Evolutionary conservation across 805 yeast species (phyloP).

Genomic region (Candida pseudofarinosa): DNA sequence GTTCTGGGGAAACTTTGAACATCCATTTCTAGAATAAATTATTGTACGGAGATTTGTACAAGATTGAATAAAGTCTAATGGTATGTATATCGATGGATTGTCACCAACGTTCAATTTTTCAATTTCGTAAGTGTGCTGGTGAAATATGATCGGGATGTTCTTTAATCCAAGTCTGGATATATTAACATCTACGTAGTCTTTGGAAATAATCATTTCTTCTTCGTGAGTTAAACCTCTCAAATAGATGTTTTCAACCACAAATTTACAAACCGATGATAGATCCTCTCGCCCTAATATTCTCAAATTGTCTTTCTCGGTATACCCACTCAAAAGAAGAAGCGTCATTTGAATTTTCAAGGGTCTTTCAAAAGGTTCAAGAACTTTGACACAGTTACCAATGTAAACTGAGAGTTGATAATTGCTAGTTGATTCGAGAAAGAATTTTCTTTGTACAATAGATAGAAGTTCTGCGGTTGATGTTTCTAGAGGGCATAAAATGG

Average conservation of each 20-base stretch:
- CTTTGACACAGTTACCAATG: slow-evolving; percentile 73
- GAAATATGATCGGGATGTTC: slow-evolving; percentile 79
- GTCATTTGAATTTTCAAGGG: slow-evolving; percentile 78
- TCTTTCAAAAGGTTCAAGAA: slow-evolving; percentile 64
- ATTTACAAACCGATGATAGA: slow-evolving; percentile 74
- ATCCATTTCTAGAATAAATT: slow-evolving; percentile 67
- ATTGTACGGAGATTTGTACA: slow-evolving; percentile 68
- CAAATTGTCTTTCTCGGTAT: slow-evolving; percentile 68
- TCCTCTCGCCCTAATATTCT: slow-evolving; percentile 82
- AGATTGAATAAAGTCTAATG: slow-evolving; percentile 80
- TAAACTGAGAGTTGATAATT: slow-evolving; percentile 73
- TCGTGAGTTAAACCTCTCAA: slow-evolving; percentile 60
- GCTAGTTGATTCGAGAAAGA: slow-evolving; percentile 63
- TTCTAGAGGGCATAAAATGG: slow-evolving; percentile 73
- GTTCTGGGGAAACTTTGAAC: slow-evolving; percentile 69
- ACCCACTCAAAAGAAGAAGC: slow-evolving; percentile 71
- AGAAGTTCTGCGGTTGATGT: slow-evolving; percentile 75
- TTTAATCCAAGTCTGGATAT: slow-evolving; percentile 70
- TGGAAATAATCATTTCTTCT: slow-evolving; percentile 62
- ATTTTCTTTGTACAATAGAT: slow-evolving; percentile 68
- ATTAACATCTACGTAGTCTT: slow-evolving; percentile 69
- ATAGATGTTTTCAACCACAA: slow-evolving; percentile 62
- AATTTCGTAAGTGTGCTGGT: slow-evolving; percentile 75
- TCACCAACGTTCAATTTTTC: slow-evolving; percentile 77
- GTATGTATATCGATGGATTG: slow-evolving; percentile 81